Evolutionary conservation across 2,329 filamentous ascomycete genomes (phyloP).

Genomic region (Aureobasidium sp.): DNA sequence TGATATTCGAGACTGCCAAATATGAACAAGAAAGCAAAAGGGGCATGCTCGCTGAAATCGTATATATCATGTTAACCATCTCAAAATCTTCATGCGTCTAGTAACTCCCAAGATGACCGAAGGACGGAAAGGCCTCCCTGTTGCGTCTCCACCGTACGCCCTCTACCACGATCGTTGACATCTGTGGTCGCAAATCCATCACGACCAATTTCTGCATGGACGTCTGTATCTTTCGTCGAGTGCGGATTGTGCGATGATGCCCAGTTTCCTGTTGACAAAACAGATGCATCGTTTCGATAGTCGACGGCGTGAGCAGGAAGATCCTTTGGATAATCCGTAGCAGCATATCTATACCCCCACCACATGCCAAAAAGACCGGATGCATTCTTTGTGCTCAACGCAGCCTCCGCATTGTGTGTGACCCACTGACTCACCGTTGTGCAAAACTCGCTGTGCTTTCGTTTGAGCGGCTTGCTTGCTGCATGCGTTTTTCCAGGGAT

Average conservation of each 20-base stretch:
- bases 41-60: too few relatives aligned
- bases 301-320: slow-evolving; percentile 39
- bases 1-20: too few relatives aligned
- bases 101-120: slow-evolving; percentile 54
- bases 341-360: slow-evolving; percentile 53
- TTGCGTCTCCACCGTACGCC: slow-evolving; percentile 83
- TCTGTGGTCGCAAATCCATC: slow-evolving; percentile 34
- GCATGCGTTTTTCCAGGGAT: slow-evolving; percentile 36
- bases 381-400: slow-evolving; percentile 57
- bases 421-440: slow-evolving; percentile 63
- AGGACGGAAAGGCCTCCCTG: slow-evolving; percentile 70
- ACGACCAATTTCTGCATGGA: neutral
- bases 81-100: neutral
- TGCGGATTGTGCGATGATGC: neutral
- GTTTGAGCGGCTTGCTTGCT: slow-evolving; percentile 20
- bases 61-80: neutral
- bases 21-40: too few relatives aligned
- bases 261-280: neutral
- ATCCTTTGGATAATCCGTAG: neutral
- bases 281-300: slow-evolving; percentile 32
- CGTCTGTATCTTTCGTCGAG: too few relatives aligned
- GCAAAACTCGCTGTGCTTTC: slow-evolving; percentile 53
- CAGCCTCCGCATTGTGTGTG: slow-evolving; percentile 63
- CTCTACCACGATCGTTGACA: slow-evolving; percentile 67
- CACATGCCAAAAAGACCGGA: slow-evolving; percentile 72